Conservation (phyloP, 148 eudicot genomes). For the Gaultheria prostrata region DNA sequence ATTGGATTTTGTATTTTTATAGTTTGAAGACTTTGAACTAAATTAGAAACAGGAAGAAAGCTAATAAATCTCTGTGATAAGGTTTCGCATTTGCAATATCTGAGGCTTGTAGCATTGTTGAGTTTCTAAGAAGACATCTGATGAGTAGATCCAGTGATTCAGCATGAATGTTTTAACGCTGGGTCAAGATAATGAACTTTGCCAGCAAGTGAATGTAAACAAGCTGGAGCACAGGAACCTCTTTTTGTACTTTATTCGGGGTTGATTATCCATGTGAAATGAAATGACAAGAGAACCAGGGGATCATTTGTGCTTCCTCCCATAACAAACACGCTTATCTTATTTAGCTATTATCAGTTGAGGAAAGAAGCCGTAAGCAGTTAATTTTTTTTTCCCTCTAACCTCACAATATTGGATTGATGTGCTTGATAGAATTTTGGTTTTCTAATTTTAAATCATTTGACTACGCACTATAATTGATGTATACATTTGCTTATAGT, state of each 20-base stretch:
- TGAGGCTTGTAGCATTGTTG: neutral
- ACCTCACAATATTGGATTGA: neutral
- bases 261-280: neutral
- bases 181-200: neutral
- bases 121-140: neutral
- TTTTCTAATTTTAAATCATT: too few relatives aligned
- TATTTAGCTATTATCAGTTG: neutral
- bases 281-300: neutral
- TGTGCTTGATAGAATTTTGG: neutral
- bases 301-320: constrained; percentile 7
- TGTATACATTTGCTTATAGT: neutral
- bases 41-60: neutral
- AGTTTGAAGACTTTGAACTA: too few relatives aligned
- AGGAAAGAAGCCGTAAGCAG: neutral
- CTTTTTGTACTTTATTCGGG: neutral
- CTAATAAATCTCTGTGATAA: neutral
- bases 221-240: neutral
- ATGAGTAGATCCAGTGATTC: neutral
- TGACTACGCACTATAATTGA: neutral
- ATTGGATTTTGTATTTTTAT: neutral
- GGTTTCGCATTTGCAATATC: neutral
- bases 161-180: neutral
- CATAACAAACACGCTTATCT: neutral
- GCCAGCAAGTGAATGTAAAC: neutral
- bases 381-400: neutral